These are phyloP conservation scores for Dothistroma septosporum DNA, from an alignment of 2,329 filamentous ascomycete genomes.

Conservation along the genomic window DNA sequence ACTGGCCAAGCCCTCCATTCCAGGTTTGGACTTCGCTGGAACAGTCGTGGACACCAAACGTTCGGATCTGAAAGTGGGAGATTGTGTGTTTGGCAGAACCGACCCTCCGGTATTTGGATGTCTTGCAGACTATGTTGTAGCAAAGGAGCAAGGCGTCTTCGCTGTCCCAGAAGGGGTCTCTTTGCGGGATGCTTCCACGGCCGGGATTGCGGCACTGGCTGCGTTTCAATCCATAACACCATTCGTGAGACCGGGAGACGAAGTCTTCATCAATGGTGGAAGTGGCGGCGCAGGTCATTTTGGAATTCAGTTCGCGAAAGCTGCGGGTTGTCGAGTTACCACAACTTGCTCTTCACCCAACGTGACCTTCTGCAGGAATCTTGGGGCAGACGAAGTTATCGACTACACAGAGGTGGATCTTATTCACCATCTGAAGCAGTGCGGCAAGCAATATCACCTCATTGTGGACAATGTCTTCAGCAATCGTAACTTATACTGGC, in stretches of 20 bases:
- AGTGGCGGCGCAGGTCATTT: constrained; percentile 59
- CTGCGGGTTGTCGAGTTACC: constrained; percentile 56
- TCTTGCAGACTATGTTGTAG: constrained; percentile 38
- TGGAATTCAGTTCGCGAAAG: constrained; percentile 61
- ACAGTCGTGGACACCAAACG: constrained; percentile 40
- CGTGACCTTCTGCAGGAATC: constrained; percentile 50
- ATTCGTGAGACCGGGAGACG: constrained; percentile 42
- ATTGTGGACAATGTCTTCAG: constrained; percentile 57
- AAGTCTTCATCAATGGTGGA: constrained; percentile 62
- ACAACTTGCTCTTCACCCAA: constrained; percentile 57
- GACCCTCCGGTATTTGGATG: constrained; percentile 34
- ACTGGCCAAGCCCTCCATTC: constrained; percentile 41
- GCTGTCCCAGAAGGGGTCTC: constrained; percentile 36
- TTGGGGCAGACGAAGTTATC: constrained; percentile 62
- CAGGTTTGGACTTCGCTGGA: constrained; percentile 52
- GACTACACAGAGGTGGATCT: constrained; percentile 56
- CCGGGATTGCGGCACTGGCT: constrained; percentile 39
- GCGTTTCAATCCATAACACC: constrained; percentile 39
- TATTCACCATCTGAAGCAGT: constrained; percentile 43
- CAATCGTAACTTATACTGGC: constrained; percentile 51
- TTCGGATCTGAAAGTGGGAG: constrained; percentile 33
- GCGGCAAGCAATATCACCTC: constrained; percentile 48
- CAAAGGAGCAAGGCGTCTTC: constrained; percentile 18
- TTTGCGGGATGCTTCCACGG: constrained; percentile 35
- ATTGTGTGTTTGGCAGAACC: constrained; percentile 40